Conservation (phyloP, 768 basidiomycete species). For the Suillus fuscotomentosus region DNA sequence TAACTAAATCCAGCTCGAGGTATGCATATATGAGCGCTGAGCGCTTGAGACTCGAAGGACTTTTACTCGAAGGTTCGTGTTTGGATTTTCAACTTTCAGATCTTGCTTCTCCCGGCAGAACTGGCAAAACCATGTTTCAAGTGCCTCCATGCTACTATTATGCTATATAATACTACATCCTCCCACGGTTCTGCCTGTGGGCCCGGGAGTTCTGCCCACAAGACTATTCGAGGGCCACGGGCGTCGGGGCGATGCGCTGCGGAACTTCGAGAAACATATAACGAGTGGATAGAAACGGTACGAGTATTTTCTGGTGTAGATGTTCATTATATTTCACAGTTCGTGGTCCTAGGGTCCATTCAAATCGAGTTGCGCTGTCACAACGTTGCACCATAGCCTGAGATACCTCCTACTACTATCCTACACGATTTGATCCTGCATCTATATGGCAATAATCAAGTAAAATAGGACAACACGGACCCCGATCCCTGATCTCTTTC, state of each 20-base stretch:
- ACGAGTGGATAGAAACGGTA: neutral
- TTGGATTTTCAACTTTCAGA: too few relatives aligned
- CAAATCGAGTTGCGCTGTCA: neutral
- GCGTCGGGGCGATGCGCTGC: constrained; percentile 21
- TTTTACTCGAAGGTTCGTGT: too few relatives aligned
- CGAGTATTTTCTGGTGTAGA: neutral
- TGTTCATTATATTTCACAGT: neutral
- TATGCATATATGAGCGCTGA: too few relatives aligned
- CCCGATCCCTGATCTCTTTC: neutral
- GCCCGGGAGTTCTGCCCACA: too few relatives aligned
- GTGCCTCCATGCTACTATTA: too few relatives aligned
- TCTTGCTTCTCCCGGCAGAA: too few relatives aligned
- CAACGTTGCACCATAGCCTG: neutral
- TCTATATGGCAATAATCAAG: neutral
- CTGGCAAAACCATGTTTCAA: too few relatives aligned
- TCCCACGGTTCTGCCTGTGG: too few relatives aligned
- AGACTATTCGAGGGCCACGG: constrained; percentile 13
- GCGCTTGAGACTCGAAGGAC: too few relatives aligned
- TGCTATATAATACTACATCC: too few relatives aligned
- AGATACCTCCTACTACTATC: neutral
- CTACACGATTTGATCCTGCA: neutral
- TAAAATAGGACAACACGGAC: neutral
- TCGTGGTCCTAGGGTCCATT: neutral
- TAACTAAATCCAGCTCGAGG: too few relatives aligned
- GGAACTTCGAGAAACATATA: constrained; percentile 14